Percentiles rank a stretch among this genome's conserved stretches.
phyloP scores from a whole-genome alignment of 2,329 filamentous ascomycete species.

The Myriosclerotinia scirpicola region DNA sequence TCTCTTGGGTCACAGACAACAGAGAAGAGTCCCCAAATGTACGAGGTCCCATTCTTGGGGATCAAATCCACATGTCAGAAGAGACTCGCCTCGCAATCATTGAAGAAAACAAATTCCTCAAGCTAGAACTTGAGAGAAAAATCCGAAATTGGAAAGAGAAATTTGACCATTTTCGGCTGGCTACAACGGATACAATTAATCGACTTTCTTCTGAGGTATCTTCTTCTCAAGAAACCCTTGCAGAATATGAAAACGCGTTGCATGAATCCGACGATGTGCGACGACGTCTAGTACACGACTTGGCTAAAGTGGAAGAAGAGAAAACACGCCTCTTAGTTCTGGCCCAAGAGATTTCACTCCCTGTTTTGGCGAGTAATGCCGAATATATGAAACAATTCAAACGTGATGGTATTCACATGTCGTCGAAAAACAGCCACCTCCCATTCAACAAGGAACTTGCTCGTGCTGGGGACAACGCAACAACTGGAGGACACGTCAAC shows the following conservation, averaged over 20 bases:
- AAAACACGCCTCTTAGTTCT: neutral
- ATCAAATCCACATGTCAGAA: neutral
- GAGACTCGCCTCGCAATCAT: neutral
- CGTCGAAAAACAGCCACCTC: neutral
- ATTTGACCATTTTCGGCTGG: neutral
- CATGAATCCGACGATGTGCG: neutral
- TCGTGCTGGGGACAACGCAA: neutral
- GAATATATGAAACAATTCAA: slow-evolving; percentile 7
- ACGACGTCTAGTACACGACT: neutral
- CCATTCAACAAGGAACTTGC: neutral
- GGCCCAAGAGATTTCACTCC: neutral
- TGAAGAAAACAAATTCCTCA: neutral
- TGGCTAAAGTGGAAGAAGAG: neutral
- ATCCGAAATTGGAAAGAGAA: neutral
- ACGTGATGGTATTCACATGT: neutral
- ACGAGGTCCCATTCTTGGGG: neutral
- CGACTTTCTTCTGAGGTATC: neutral
- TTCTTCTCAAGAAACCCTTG: neutral
- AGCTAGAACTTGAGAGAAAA: neutral
- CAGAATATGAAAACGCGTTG: neutral
- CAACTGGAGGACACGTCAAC: slow-evolving; percentile 6
- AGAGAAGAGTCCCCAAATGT: neutral
- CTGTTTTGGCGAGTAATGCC: neutral
- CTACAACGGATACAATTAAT: neutral
- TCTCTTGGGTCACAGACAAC: neutral